These are phyloP conservation scores for Fusarium sp. DNA, from an alignment of 2,329 filamentous ascomycete genomes.

Conservation along the genomic window DNA sequence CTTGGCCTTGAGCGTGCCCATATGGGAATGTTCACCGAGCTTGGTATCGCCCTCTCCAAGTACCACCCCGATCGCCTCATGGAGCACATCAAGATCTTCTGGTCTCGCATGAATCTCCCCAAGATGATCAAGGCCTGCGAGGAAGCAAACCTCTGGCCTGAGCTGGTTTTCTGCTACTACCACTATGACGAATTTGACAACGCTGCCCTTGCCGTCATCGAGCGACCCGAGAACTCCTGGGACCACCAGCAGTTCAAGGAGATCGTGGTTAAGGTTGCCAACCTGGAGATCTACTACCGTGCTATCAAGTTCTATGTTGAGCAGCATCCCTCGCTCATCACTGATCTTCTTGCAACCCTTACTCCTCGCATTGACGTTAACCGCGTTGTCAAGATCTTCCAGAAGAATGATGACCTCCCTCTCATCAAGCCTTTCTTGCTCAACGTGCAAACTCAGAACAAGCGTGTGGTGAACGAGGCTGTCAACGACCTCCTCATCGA, in stretches of 20 bases:
- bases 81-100: slow-evolving; percentile 99
- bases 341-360: slow-evolving; percentile 91
- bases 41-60: slow-evolving; percentile 91
- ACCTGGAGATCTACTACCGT: slow-evolving; percentile 98
- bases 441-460: slow-evolving; percentile 96
- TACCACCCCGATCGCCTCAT: slow-evolving; percentile 96
- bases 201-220: slow-evolving; percentile 95
- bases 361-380: slow-evolving; percentile 97
- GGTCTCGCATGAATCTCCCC: slow-evolving; percentile 96
- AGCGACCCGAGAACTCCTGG: slow-evolving; percentile 96
- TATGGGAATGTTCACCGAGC: slow-evolving; percentile 96
- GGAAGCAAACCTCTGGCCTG: slow-evolving; percentile 95
- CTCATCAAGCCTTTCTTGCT: slow-evolving; percentile 99
- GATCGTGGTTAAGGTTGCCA: slow-evolving; percentile 95
- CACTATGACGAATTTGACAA: slow-evolving; percentile 99
- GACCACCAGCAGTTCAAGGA: slow-evolving; percentile 99
- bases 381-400: slow-evolving; percentile 98
- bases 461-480: slow-evolving; percentile 96
- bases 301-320: slow-evolving; percentile 97
- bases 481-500: slow-evolving; percentile 98
- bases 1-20: slow-evolving; percentile 91
- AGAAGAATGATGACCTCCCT: slow-evolving; percentile 97
- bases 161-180: slow-evolving; percentile 96
- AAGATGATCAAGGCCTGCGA: slow-evolving; percentile 95
- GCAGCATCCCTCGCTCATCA: slow-evolving; percentile 93